Evolutionary conservation across 805 yeast genomes (phyloP), one percentile per base, ranked within the genome.

Genomic region (Monosporozyma unispora): DNA sequence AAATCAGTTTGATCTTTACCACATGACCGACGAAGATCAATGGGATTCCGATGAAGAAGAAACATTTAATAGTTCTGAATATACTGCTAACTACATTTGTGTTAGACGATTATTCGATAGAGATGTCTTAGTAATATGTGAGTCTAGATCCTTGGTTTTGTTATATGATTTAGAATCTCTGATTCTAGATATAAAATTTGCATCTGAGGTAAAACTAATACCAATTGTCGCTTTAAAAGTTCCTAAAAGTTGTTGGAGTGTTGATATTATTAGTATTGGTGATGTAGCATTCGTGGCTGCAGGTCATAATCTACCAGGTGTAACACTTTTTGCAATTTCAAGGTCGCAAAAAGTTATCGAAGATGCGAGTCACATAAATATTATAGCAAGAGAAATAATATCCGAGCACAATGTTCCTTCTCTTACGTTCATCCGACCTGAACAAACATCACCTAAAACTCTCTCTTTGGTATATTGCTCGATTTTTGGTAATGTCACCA

Each of bases 131-230:
- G 73, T 70, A 1, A 71, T 70, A 3, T 78, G 82, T 44, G 55
- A 70, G 14, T 87, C 82, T 57, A 80, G 79, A 59, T 87, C 87
- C 0, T 55, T 75, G 6, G 69, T 73, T 0, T 51, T 75, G 45
- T 51, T 82, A 0, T 70, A 56, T 57, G 60, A 70, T 47, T 50
- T 72, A 1, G 62, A 60, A 31, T 19, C 43, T 14, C 19, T n/a
- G 18, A 23, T 43, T 23, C 14, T 8, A 16, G 21, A 25, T 22
- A 7, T 35, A 33, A 18, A 19, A 18, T 14, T 14, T 4, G 28
- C 29, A 16, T n/a, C n/a, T n/a, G n/a, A n/a, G n/a, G n/a, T n/a
- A n/a, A n/a, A n/a, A n/a, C 33, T 22, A 3, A 19, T 46, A 25
- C 58, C 59, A 8, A 16, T 41, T 7, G 45, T 50, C 8, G 45